Conservation (phyloP, 139 green algal genomes). For the Chlamydomonas sphaeroides region DNA sequence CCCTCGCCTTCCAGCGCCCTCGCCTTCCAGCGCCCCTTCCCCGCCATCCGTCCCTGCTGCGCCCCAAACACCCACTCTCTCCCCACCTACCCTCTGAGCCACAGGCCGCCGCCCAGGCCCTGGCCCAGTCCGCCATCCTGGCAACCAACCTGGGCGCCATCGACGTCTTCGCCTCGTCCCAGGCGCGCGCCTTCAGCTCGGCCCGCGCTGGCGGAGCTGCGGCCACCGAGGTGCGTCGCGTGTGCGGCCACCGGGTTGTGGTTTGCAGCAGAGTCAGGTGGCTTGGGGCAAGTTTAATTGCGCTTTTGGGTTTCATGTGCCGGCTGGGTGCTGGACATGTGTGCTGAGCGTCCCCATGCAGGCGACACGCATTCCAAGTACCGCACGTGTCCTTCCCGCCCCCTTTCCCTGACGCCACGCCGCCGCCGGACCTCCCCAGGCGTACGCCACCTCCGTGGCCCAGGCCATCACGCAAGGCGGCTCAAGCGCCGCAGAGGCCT, state of each 20-base stretch:
- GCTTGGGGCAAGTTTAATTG: no score
- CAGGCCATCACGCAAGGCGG: slow-evolving; percentile 9
- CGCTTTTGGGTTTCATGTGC: no score
- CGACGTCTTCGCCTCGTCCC: slow-evolving; percentile 5
- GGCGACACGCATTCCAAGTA: no score
- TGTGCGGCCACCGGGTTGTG: no score
- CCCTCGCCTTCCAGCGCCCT: neutral
- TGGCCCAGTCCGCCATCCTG: slow-evolving; percentile 11
- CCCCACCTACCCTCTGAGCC: neutral
- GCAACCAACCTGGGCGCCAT: neutral
- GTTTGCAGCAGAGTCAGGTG: no score
- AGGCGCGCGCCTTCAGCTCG: slow-evolving; percentile 21
- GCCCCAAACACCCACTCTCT: no score
- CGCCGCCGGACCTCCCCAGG: neutral
- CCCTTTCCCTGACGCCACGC: no score
- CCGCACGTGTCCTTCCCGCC: no score
- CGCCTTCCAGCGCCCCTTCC: no score
- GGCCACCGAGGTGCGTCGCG: slow-evolving; percentile 2
- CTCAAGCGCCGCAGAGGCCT: neutral
- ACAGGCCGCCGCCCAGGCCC: slow-evolving; percentile 2
- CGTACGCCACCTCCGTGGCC: slow-evolving; percentile 18
- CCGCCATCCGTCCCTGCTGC: no score
- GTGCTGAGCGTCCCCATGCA: no score
- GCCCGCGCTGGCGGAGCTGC: neutral
- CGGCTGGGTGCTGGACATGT: no score